Conservation (phyloP, 2,329 filamentous ascomycete species). For the Colletotrichum tamarilloi region DNA sequence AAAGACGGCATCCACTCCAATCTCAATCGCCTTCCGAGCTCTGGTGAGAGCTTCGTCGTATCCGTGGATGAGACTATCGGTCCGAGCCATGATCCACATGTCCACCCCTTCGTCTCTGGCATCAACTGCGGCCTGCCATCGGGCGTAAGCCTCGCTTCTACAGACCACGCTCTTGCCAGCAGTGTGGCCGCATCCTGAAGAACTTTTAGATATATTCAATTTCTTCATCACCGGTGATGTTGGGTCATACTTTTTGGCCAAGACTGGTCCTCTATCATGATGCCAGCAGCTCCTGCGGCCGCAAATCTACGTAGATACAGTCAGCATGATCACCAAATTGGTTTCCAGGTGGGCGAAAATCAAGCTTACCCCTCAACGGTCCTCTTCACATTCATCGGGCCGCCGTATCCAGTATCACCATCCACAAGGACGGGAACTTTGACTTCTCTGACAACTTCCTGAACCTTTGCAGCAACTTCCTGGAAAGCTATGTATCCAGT, state of each 20-base stretch:
- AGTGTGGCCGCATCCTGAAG: conserved; percentile 49
- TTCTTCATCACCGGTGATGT: neutral
- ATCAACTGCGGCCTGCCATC: conserved; percentile 57
- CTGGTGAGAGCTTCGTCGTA: conserved; percentile 57
- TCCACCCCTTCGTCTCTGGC: conserved; percentile 56
- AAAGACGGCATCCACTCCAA: conserved; percentile 58
- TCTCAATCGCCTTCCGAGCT: conserved; percentile 52
- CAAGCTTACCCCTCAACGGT: conserved; percentile 53
- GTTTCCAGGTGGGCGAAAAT: neutral
- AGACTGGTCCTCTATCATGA: conserved; percentile 59
- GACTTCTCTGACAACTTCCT: conserved; percentile 51
- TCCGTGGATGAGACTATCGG: conserved; percentile 53
- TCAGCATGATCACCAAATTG: neutral
- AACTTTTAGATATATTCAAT: neutral
- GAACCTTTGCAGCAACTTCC: conserved; percentile 57
- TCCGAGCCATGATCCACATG: conserved; percentile 58
- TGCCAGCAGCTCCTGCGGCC: conserved; percentile 49
- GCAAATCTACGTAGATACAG: conserved; percentile 38
- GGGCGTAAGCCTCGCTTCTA: conserved; percentile 56
- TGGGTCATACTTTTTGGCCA: conserved; percentile 57
- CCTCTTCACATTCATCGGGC: conserved; percentile 57
- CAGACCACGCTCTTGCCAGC: conserved; percentile 58
- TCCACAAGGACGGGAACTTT: conserved; percentile 56
- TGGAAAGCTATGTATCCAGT: conserved; percentile 61
- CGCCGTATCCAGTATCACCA: conserved; percentile 60